Percentiles rank a stretch among this genome's conserved stretches.
Conservation (phyloP, 1,284 basidiomycete genomes). For the Sporisorium sorghi region DNA sequence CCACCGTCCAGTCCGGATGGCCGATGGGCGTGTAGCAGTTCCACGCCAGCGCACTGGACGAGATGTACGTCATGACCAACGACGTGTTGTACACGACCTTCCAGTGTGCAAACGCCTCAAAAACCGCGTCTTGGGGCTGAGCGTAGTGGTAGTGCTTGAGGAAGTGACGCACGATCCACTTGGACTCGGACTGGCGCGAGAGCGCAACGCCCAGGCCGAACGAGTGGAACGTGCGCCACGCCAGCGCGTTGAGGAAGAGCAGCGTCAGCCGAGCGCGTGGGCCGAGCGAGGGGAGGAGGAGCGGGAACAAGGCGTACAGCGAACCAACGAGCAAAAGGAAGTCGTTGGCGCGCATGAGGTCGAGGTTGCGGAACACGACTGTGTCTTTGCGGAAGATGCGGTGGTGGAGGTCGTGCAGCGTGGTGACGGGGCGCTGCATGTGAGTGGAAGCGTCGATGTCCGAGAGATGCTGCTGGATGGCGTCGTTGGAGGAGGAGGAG, state of each 20-base stretch:
- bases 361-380: constrained; percentile 83
- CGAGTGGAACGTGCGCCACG: constrained; percentile 89
- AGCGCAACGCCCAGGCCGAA: constrained; percentile 87
- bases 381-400: constrained; percentile 90
- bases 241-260: constrained; percentile 83
- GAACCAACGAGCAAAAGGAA: constrained; percentile 76
- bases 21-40: constrained; percentile 62
- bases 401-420: constrained; percentile 88
- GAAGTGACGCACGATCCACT: constrained; percentile 92
- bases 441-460: constrained; percentile 1
- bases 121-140: constrained; percentile 71
- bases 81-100: constrained; percentile 92
- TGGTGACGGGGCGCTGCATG: constrained; percentile 32
- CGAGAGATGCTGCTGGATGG: constrained; percentile 28
- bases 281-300: constrained; percentile 50
- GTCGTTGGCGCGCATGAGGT: constrained; percentile 81
- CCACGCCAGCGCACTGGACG: constrained; percentile 56
- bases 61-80: constrained; percentile 87
- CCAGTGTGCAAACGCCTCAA: constrained; percentile 94
- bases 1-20: constrained; percentile 80
- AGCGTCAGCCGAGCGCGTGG: constrained; percentile 72
- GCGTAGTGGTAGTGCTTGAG: constrained; percentile 77
- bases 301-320: constrained; percentile 73
- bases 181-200: constrained; percentile 83
- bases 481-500: constrained; percentile 46